Evolutionary conservation across 371 early-diverging fungal species (phyloP).

Genomic region (Choanephora cucurbitarum): DNA sequence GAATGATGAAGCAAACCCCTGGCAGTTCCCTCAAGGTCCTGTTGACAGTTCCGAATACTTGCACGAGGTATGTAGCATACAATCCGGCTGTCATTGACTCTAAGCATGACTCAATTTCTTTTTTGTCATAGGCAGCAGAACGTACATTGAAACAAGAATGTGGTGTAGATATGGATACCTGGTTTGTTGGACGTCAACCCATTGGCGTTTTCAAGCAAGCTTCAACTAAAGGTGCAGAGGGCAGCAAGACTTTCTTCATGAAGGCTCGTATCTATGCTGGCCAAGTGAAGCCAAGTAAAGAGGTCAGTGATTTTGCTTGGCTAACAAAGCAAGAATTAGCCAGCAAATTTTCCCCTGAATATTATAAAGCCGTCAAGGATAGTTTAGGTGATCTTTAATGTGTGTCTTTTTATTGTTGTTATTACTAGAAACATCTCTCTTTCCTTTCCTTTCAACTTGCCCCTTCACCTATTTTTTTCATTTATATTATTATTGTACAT

Average conservation of each 20-base stretch:
- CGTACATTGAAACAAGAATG: conserved; percentile 72
- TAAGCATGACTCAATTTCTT: conserved; percentile 30
- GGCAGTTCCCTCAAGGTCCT: conserved; percentile 80
- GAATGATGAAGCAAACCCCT: conserved; percentile 51
- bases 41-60: conserved; percentile 69
- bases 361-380: conserved; percentile 75
- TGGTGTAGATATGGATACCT: conserved; percentile 80
- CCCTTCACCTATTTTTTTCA: too few species aligned
- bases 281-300: conserved; percentile 60
- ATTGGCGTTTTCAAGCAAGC: conserved; percentile 68
- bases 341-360: conserved; percentile 64
- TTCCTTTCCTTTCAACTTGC: not conserved
- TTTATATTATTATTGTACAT: not conserved
- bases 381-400: conserved; percentile 69
- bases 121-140: conserved; percentile 59
- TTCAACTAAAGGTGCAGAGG: conserved; percentile 37
- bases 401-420: conserved; percentile 1
- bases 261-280: conserved; percentile 87
- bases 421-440: not conserved
- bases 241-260: conserved; percentile 70
- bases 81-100: too few species aligned
- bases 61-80: conserved; percentile 54
- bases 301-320: conserved; percentile 84
- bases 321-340: conserved; percentile 83
- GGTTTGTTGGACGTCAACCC: conserved; percentile 85